Conservation (phyloP, 305 asterid genomes). For the Fraxinus paxiana region DNA sequence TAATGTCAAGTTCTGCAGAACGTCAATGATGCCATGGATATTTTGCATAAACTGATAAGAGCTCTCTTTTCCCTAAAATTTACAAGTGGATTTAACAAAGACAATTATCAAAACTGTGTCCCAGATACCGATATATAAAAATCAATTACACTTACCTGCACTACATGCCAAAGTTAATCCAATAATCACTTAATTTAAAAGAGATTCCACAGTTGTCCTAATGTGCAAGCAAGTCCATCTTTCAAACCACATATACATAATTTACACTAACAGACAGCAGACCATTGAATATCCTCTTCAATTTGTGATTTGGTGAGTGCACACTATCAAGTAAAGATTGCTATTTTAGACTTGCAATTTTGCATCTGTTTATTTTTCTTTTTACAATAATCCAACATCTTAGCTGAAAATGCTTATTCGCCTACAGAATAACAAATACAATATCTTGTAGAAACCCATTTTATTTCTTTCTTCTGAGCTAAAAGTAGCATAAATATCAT, state of each 20-base stretch:
- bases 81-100: not conserved
- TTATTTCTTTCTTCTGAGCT: not conserved
- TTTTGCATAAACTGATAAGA: not conserved
- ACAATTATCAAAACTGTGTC: not conserved
- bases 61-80: not conserved
- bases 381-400: not conserved
- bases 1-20: not conserved
- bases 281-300: not conserved
- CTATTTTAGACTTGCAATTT: not conserved
- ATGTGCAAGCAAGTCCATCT: not conserved
- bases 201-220: not conserved
- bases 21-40: not conserved
- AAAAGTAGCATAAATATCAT: not conserved
- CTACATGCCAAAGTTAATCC: not conserved
- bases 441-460: not conserved
- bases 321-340: not conserved
- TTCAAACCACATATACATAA: not conserved
- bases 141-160: not conserved
- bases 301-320: not conserved
- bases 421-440: conserved; percentile 3
- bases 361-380: not conserved
- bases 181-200: not conserved
- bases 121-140: not conserved
- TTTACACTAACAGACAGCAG: not conserved
- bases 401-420: not conserved